Evolutionary conservation across 352 stramenopile species (phyloP), one percentile per base, ranked within the genome.

Genomic region (Blastocystis sp.): DNA sequence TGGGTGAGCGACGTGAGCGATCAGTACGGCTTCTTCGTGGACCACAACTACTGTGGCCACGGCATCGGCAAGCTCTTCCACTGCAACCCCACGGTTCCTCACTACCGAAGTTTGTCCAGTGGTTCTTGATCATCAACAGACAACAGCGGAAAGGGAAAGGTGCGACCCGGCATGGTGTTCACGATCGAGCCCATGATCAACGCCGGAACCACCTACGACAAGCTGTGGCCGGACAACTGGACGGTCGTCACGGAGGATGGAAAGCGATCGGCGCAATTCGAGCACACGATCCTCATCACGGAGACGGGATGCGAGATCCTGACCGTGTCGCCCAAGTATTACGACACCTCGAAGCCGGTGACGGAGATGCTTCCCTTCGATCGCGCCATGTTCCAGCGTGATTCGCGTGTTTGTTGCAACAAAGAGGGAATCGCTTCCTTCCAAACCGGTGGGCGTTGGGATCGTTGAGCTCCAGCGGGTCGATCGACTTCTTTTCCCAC

Each of bases 151-250:
- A 71, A 71, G 60, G 97, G 96, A 48, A 95, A 98, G 34, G 98
- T 99, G 94, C 97, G 97, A 89, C 93, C 94, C 1, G 96, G 96
- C 40, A 95, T 98, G 92, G 96, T 98, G 62, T 99, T 99, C 91
- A 99, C 97, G 0, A 98, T 99, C 78, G 97, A 99, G 90, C 97
- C 96, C 9, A 99, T 99, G 97, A 98, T 99, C 89, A 99, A 98
- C 91, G 91, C 97, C n/a, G 96, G 94, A 10, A 91, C 60, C 14
- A 93, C 89, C 76, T 90, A 94, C 90, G 95, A 94, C 93, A 94
- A 89, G 89, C 97, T 94, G 3, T 99, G 96, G 96, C 94, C 94
- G 21, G 97, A 99, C 90, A 95, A 98, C 89, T 99, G 97, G 97
- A 98, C 96, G 38, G 94, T 94, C 14, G 95, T 97, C 17, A 99